A percentile compares a stretch with the other conserved stretches of the same genome.
Conservation (phyloP, 2,329 filamentous ascomycete species). For the Didymella pinodella region DNA sequence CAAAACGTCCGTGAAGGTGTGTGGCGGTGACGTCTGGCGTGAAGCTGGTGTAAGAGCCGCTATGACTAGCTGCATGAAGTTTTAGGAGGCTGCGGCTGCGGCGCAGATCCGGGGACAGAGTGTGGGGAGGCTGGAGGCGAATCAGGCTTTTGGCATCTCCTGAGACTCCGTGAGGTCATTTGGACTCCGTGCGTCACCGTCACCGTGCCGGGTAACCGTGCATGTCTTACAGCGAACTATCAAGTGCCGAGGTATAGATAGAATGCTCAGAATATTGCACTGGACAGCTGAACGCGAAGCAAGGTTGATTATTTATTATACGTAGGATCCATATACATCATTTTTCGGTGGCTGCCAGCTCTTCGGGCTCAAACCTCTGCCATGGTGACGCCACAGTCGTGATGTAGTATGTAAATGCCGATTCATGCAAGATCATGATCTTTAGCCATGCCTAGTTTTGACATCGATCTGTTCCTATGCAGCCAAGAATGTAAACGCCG, state of each 20-base stretch:
- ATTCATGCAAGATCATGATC: not conserved
- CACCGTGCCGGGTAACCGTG: constrained; percentile 6
- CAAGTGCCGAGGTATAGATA: not conserved
- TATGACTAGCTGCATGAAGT: constrained; percentile 1
- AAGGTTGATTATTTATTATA: constrained; percentile 6
- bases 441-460: not conserved
- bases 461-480: constrained; percentile 1
- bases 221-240: not conserved
- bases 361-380: not conserved
- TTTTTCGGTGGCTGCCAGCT: not conserved
- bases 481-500: constrained; percentile 4
- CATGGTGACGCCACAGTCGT: not conserved
- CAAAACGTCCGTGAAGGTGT: not conserved
- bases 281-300: no score
- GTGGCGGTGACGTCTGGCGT: not conserved
- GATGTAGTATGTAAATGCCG: not conserved
- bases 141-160: constrained; percentile 15
- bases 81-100: not conserved
- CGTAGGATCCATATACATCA: not conserved
- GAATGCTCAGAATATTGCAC: not conserved
- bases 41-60: not conserved
- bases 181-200: constrained; percentile 13
- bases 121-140: constrained; percentile 15
- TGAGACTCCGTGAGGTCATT: constrained; percentile 18
- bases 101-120: constrained; percentile 11